phyloP scores from a whole-genome alignment of 169 alveolate species.

The Eimeria tenella region DNA sequence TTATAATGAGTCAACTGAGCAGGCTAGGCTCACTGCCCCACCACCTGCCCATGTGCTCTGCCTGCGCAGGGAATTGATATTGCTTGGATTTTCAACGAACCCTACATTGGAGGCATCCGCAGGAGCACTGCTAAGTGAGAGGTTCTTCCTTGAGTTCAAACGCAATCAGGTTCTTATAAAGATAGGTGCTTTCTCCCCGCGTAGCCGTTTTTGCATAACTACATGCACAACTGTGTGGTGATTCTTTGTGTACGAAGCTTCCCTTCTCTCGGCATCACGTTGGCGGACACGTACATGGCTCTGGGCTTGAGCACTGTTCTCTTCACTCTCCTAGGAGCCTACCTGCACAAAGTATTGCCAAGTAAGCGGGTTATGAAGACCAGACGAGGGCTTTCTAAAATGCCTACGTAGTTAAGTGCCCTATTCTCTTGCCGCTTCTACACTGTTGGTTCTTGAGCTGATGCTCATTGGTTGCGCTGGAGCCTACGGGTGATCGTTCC shows the following conservation, averaged over 20 bases:
- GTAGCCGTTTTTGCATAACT: too few relatives aligned
- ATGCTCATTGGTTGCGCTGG: background rate
- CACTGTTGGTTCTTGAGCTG: too few relatives aligned
- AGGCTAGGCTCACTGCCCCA: background rate
- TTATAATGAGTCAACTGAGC: background rate
- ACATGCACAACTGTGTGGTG: background rate
- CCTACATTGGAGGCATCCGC: constrained; percentile 60
- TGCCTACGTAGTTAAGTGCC: too few relatives aligned
- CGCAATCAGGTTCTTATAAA: too few relatives aligned
- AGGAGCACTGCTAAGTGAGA: constrained; percentile 9
- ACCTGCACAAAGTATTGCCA: constrained; percentile 58
- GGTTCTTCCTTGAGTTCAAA: background rate
- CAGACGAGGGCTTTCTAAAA: too few relatives aligned
- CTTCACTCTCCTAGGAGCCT: constrained; percentile 46
- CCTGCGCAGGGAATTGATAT: constrained; percentile 49
- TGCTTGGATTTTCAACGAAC: constrained; percentile 60
- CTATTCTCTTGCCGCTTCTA: too few relatives aligned
- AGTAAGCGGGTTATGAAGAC: background rate
- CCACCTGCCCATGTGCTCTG: background rate
- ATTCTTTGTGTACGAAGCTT: background rate
- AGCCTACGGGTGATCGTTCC: background rate
- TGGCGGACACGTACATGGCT: constrained; percentile 27
- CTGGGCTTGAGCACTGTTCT: constrained; percentile 37
- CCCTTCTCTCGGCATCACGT: constrained; percentile 41
- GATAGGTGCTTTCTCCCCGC: too few relatives aligned